A percentile compares a stretch with the other conserved stretches of the same genome.
Conservation (phyloP, 805 yeast species). For the Metschnikowia lunata region DNA sequence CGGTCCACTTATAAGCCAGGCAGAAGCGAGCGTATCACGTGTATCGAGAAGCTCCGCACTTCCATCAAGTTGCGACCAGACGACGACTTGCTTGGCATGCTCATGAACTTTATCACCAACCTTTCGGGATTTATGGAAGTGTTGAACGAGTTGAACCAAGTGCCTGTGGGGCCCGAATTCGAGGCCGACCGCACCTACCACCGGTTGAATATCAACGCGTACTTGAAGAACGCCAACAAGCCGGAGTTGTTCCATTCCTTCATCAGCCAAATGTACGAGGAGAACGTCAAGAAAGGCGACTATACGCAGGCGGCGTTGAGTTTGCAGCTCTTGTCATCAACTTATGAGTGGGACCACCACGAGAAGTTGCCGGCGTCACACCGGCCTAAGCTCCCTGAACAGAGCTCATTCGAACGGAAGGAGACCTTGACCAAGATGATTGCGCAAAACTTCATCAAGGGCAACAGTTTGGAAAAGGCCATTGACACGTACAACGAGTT, state of each 20-base stretch:
- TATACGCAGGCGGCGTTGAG: conserved; percentile 80
- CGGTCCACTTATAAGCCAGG: conserved; percentile 55
- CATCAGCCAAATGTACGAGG: conserved; percentile 67
- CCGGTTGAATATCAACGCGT: conserved; percentile 69
- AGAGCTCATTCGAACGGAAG: conserved; percentile 75
- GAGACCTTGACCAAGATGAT: conserved; percentile 66
- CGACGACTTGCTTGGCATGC: conserved; percentile 54
- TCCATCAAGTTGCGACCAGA: conserved; percentile 54
- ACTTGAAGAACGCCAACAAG: conserved; percentile 68
- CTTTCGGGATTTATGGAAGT: conserved; percentile 59
- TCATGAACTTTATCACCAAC: conserved; percentile 49
- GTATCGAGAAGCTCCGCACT: conserved; percentile 47
- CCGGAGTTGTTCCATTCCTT: conserved; percentile 80
- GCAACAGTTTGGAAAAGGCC: conserved; percentile 75
- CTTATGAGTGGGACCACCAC: conserved; percentile 69
- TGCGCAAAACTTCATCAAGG: conserved; percentile 64
- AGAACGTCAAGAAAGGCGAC: conserved; percentile 55
- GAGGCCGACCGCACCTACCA: conserved; percentile 85
- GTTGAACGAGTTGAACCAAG: conserved; percentile 61
- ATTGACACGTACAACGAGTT: conserved; percentile 73
- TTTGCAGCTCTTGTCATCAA: conserved; percentile 69
- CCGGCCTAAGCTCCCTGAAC: conserved; percentile 74
- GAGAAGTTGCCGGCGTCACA: conserved; percentile 49
- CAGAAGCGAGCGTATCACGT: conserved; percentile 47
- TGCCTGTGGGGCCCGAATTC: conserved; percentile 79